Evolutionary conservation across 495 filamentous ascomycete genomes (phyloP).

Genomic region (Daldinia bambusicola): DNA sequence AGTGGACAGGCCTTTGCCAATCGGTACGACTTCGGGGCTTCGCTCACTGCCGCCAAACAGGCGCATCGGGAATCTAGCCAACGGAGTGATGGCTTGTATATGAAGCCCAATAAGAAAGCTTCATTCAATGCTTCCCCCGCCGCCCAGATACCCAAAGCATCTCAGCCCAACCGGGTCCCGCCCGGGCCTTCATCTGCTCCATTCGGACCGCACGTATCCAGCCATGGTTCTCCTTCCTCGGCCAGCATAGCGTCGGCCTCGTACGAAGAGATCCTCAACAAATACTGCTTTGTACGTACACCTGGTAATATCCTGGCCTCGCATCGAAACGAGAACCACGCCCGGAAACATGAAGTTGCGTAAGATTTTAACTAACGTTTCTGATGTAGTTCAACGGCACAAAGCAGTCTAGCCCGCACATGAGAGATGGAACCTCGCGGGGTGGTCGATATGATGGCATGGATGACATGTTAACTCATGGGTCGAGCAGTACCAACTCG

Average conservation of each 20-base stretch:
- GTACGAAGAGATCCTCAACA: conserved; percentile 94
- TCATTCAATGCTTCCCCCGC: conserved; percentile 44
- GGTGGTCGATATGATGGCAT: conserved; percentile 49
- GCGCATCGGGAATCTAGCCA: conserved; percentile 66
- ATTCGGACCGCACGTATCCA: conserved; percentile 30
- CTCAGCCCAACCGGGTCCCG: conserved; percentile 30
- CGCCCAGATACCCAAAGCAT: conserved; percentile 37
- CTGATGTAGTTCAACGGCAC: conserved; percentile 56
- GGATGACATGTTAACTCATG: conserved; percentile 44
- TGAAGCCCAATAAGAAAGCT: conserved; percentile 58
- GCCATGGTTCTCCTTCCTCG: conserved; percentile 42
- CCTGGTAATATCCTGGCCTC: conserved; percentile 41
- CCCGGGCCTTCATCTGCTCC: conserved; percentile 20
- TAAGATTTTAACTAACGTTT: conserved; percentile 37
- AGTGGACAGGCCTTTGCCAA: conserved; percentile 84
- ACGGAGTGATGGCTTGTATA: conserved; percentile 61
- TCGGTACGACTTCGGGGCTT: conserved; percentile 93
- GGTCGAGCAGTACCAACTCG: conserved; percentile 45
- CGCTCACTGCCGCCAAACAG: conserved; percentile 84
- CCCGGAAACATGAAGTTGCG: conserved; percentile 16
- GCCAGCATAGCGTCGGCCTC: conserved; percentile 76
- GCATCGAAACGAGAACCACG: conserved; percentile 43
- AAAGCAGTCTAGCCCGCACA: conserved; percentile 54
- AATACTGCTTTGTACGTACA: conserved; percentile 97
- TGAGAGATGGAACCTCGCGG: conserved; percentile 49